Evolutionary conservation across 1,284 basidiomycete species (phyloP).

Genomic region (Moesziomyces globuligerus): DNA sequence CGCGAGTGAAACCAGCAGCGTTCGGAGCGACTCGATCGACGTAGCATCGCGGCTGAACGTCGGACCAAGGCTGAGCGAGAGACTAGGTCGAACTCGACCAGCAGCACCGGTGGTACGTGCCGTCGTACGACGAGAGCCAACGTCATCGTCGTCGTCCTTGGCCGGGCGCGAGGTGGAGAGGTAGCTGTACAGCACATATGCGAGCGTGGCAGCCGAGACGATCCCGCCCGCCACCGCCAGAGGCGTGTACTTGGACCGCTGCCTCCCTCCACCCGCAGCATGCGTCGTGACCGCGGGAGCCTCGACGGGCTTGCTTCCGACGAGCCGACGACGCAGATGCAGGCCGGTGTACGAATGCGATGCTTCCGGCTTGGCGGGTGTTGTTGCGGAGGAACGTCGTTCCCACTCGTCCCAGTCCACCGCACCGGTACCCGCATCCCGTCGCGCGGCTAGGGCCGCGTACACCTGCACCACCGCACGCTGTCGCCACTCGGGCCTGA

Average conservation of each 20-base stretch:
- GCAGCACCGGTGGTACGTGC: neutral
- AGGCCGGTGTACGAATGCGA: slow-evolving; percentile 23
- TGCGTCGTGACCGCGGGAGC: neutral
- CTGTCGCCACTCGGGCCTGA: slow-evolving; percentile 34
- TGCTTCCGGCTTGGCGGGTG: neutral
- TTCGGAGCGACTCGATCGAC: slow-evolving; percentile 14
- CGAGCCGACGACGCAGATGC: slow-evolving; percentile 27
- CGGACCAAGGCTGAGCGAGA: slow-evolving; percentile 3
- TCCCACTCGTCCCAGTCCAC: slow-evolving; percentile 43
- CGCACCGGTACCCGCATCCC: neutral
- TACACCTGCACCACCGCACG: slow-evolving; percentile 19
- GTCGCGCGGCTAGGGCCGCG: neutral
- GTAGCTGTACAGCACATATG: slow-evolving; percentile 39
- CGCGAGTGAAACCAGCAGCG: slow-evolving; percentile 15
- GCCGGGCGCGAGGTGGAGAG: slow-evolving; percentile 7
- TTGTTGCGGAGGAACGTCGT: too few species aligned
- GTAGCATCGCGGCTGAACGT: slow-evolving; percentile 14
- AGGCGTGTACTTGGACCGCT: slow-evolving; percentile 9
- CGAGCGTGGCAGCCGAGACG: slow-evolving; percentile 31
- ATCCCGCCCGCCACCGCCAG: slow-evolving; percentile 34
- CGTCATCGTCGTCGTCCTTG: slow-evolving; percentile 31
- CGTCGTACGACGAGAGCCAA: slow-evolving; percentile 14
- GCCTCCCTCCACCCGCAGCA: slow-evolving; percentile 1
- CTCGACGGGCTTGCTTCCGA: neutral
- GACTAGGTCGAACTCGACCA: neutral